Conservation (phyloP, 2,329 filamentous ascomycete genomes). For the Plenodomus tracheiphilus region DNA sequence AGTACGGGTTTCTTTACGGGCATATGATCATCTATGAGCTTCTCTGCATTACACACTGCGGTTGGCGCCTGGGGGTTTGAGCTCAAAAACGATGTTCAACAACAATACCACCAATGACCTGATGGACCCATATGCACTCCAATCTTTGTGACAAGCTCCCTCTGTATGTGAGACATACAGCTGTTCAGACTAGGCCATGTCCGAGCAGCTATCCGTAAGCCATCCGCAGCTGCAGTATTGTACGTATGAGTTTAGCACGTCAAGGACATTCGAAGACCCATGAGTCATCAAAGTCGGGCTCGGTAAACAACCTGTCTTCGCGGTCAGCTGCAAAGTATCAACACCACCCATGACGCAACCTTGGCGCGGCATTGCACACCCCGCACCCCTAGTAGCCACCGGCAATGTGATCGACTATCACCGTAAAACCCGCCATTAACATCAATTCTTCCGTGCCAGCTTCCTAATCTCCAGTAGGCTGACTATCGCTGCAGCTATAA, state of each 20-base stretch:
- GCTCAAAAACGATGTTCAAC: slow-evolving; percentile 46
- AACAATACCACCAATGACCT: slow-evolving; percentile 39
- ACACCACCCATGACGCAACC: slow-evolving; percentile 17
- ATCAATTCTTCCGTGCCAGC: slow-evolving; percentile 19
- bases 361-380: slow-evolving; percentile 15
- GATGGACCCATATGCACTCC: slow-evolving; percentile 18
- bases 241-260: background rate
- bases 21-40: slow-evolving; percentile 47
- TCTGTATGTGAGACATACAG: background rate
- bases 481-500: slow-evolving; percentile 14
- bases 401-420: slow-evolving; percentile 26
- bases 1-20: slow-evolving; percentile 46
- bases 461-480: slow-evolving; percentile 25
- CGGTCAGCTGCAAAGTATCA: background rate
- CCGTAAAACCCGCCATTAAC: slow-evolving; percentile 33
- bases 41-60: slow-evolving; percentile 45
- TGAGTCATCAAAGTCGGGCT: too few relatives aligned
- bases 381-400: slow-evolving; percentile 21
- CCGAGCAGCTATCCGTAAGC: background rate
- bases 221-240: too few relatives aligned
- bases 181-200: background rate
- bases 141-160: background rate
- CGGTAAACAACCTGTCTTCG: background rate
- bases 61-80: slow-evolving; percentile 44
- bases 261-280: too few relatives aligned